phyloP scores from a whole-genome alignment of 2,329 filamentous ascomycete genomes.

The Fusarium stilboides region DNA sequence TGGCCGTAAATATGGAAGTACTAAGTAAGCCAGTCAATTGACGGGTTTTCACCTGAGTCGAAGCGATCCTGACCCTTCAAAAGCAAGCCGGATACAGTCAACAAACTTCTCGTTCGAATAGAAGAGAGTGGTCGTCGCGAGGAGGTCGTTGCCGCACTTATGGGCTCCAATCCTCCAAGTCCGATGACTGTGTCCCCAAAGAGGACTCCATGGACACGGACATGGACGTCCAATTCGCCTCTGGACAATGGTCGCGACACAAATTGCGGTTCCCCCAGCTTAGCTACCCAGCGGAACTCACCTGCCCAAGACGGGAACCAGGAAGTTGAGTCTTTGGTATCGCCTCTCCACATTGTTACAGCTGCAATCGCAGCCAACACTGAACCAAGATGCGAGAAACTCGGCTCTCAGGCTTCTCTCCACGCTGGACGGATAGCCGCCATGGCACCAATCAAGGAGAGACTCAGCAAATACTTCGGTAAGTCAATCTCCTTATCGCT shows the following conservation, averaged over 20 bases:
- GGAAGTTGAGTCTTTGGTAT: neutral
- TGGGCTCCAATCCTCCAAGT: slow-evolving; percentile 3
- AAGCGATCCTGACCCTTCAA: neutral
- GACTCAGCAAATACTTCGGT: slow-evolving; percentile 21
- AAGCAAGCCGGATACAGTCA: slow-evolving; percentile 21
- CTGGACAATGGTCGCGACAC: neutral
- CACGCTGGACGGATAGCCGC: slow-evolving; percentile 24
- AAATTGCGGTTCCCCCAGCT: neutral
- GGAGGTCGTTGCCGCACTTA: slow-evolving; percentile 10
- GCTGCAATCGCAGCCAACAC: slow-evolving; percentile 15
- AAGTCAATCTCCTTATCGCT: neutral
- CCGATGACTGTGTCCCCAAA: slow-evolving; percentile 15
- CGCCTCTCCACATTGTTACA: slow-evolving; percentile 12
- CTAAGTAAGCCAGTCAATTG: slow-evolving; percentile 8
- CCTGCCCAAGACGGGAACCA: slow-evolving; percentile 4
- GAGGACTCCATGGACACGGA: slow-evolving; percentile 5
- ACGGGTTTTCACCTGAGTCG: fast-evolving
- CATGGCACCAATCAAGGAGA: slow-evolving; percentile 28
- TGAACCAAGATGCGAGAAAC: slow-evolving; percentile 11
- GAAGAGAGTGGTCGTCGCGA: slow-evolving; percentile 27
- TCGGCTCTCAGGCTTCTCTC: slow-evolving; percentile 24
- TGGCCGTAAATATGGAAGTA: slow-evolving; percentile 27
- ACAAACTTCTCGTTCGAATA: slow-evolving; percentile 21
- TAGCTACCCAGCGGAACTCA: neutral
- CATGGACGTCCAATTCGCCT: neutral